Base-by-base conservation (phyloP, 176 grass and related monocot species). In the Cocos nucifera region DNA sequence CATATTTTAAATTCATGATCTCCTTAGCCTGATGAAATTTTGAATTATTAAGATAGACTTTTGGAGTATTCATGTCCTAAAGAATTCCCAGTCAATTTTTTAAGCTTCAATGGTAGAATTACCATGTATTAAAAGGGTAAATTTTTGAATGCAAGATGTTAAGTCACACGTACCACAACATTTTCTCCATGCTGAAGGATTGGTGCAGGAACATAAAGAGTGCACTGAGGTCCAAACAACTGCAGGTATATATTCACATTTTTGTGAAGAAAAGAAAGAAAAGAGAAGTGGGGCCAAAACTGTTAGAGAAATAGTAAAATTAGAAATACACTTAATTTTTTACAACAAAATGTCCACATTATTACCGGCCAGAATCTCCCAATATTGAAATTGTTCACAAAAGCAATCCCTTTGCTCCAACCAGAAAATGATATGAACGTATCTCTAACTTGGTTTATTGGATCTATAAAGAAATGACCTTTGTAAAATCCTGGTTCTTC, bases 361-460 rank as follows among this genome's bases (percentile, higher is more conserved):
- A 44, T 32, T 97, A 97, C 87, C 69, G 92, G 83, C 92, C 92
- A 97, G 74, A 88, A 97, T 84, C 92, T 82, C 65, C 87, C 92
- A 15, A 97, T 80, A 72, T 97, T 97, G 66, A 97, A 97, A 61
- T 85, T 85, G 49, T 97, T 97, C 56, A 97, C 83, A 78, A 97
- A 91, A 73, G 81, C 92, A 63, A 91, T 64, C 54, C 92, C 92
- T 72, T 97, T 97, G 66, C 85, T 97, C 87, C 83, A 97, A 66
- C 92, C 87, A 76, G 66, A 76, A 72, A 91, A 97, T 58, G 92
- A 97, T 76, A 97, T 80, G 72, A 91, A 97, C 68, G 92, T 97
- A 75, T 97, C 87, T 63, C 88, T 91, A 51, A 80, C 66, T 49
- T 63, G 64, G 58, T 35, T 76, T 25, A 54, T 49, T 5, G 66